phyloP scores from a whole-genome alignment of 2,329 filamentous ascomycete genomes.

The Westerdykella sp. region DNA sequence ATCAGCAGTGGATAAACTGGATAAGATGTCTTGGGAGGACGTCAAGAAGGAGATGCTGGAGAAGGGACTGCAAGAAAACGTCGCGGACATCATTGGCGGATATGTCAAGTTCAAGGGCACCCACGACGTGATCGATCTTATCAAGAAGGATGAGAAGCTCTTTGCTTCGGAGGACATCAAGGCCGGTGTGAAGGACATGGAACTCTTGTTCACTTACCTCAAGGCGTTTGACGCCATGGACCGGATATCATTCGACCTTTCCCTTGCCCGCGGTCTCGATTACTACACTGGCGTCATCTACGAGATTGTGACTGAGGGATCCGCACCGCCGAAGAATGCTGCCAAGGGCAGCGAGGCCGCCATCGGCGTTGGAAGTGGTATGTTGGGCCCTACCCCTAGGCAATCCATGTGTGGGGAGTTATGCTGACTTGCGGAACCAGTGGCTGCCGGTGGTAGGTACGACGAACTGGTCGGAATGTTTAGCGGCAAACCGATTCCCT shows the following conservation, averaged over 20 bases:
- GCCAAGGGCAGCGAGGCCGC: constrained; percentile 35
- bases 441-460: constrained; percentile 85
- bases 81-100: constrained; percentile 81
- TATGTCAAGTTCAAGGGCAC: constrained; percentile 75
- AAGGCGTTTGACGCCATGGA: constrained; percentile 67
- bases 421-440: constrained; percentile 37
- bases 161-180: constrained; percentile 68
- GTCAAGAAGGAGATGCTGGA: constrained; percentile 90
- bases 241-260: constrained; percentile 81
- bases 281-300: constrained; percentile 90
- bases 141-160: constrained; percentile 63
- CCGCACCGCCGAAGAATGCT: constrained; percentile 45
- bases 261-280: constrained; percentile 82
- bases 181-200: constrained; percentile 74
- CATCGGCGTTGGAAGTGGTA: constrained; percentile 12
- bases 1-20: constrained; percentile 90
- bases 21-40: constrained; percentile 85
- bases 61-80: constrained; percentile 69
- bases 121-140: constrained; percentile 63
- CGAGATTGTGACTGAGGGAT: constrained; percentile 79
- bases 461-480: constrained; percentile 95
- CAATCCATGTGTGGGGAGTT: constrained; percentile 8
- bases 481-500: constrained; percentile 82
- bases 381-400: constrained; percentile 2
- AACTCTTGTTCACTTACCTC: constrained; percentile 73